Base-by-base conservation (phyloP, 768 basidiomycete species). In the Terana coerulea region DNA sequence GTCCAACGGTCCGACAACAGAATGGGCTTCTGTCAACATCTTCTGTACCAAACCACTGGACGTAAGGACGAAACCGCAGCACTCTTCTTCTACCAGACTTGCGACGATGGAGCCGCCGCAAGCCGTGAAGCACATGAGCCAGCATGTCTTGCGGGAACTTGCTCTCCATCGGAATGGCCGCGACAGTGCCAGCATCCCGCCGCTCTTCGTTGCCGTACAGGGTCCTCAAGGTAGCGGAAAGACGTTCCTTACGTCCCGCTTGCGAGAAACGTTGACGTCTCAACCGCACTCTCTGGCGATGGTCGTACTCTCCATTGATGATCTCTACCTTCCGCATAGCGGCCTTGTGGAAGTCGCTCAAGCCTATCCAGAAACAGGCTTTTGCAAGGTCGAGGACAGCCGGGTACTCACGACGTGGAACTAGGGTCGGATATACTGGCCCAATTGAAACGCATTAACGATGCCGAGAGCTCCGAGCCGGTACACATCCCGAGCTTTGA, bases 191-290 rank as follows among this genome's bases (percentile, higher is more conserved):
- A 8, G 43, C 12, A 47, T 11, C 10, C 64, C 66, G 21, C 93
- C 95, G 3, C 72, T 97, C 14, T 87, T 97, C 54, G 81, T 95
- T 11, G 93, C 84, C 2, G 63, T 97, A 14, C 95, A 97, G 69
- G 95, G 95, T 0, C 93, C 95, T 0, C 95, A 98, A 68, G 95
- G 95, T 10, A 89, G 88, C 47, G 94, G 95, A 29, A 98, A 98
- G 72, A 87, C 93, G 0, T 91, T 79, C 63, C 74, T 92, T 24
- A 83, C 89, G 4, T 73, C 75, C 5, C 76, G 73, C 25, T 73
- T 95, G 25, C 65, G 77, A 61, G 54, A 62, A 10, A 39, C 47
- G 10, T 62, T 70, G n/a, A 44, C 71, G 40, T 64, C 68, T 21
- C 60, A 74, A 4, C 81, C 79, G 2, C 66, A 80, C 51, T 64